Conservation (phyloP, 139 green algal genomes). For the Volvox reticuliferus region DNA sequence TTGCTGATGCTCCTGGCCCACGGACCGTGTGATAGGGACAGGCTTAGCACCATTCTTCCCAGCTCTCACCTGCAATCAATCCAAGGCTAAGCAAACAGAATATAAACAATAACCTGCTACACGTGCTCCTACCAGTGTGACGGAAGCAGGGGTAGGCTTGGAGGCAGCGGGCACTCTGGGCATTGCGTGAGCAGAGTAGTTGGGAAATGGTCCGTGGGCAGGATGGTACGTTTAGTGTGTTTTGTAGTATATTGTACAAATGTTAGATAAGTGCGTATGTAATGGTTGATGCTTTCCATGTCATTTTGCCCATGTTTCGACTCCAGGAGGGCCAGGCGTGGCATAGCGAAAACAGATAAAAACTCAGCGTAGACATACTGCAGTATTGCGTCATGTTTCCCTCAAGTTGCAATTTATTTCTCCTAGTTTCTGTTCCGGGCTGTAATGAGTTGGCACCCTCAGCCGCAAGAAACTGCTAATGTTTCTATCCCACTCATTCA, state of each 20-base stretch:
- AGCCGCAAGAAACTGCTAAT: no score
- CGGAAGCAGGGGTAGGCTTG: constrained; percentile 21
- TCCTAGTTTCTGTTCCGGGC: no score
- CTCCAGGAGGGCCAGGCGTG: no score
- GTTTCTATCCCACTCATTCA: no score
- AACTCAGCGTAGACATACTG: no score
- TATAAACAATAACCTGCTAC: background rate
- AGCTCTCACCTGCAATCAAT: constrained; percentile 1
- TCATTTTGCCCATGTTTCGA: no score
- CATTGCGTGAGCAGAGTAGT: constrained; percentile 13
- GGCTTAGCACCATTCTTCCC: constrained; percentile 27
- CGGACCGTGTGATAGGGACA: constrained; percentile 1
- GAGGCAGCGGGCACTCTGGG: constrained; percentile 10
- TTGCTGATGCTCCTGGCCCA: constrained; percentile 9
- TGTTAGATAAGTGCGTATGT: no score
- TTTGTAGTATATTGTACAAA: background rate
- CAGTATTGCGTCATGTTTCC: no score
- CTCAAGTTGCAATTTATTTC: no score
- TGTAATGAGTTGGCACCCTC: no score
- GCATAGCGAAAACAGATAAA: no score
- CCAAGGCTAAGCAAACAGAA: background rate
- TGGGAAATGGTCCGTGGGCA: constrained; percentile 16
- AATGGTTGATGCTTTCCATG: no score
- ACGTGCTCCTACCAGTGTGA: constrained; percentile 11
- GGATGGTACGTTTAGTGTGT: background rate